phyloP scores from a whole-genome alignment of 2,329 filamentous ascomycete genomes.

The Beauveria sp. region DNA sequence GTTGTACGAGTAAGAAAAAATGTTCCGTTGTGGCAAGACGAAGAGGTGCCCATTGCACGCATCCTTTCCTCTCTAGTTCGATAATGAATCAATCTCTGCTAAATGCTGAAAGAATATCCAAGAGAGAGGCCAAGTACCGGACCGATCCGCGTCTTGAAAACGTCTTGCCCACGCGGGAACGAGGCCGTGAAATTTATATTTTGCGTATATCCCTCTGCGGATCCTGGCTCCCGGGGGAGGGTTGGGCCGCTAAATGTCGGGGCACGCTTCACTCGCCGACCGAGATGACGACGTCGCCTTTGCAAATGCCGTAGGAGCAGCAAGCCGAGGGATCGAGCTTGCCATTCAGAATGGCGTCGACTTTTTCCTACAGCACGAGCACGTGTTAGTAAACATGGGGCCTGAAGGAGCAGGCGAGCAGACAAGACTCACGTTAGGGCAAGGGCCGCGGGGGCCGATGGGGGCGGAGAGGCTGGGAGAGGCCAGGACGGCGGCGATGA shows the following conservation, averaged over 20 bases:
- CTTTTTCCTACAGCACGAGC: constrained; percentile 19
- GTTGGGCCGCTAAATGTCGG: not conserved
- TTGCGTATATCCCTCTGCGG: not conserved
- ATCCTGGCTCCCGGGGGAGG: not conserved
- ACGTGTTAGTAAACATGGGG: not conserved
- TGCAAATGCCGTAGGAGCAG: constrained; percentile 47
- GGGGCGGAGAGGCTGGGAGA: constrained; percentile 13
- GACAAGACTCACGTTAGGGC: constrained; percentile 22
- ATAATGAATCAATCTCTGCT: no score
- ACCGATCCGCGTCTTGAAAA: not conserved
- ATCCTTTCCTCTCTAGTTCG: not conserved
- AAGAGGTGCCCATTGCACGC: not conserved
- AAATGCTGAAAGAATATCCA: no score
- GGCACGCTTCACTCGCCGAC: constrained; percentile 26
- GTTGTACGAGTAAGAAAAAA: not conserved
- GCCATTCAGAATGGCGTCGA: constrained; percentile 39
- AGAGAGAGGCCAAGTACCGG: not conserved
- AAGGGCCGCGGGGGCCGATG: constrained; percentile 26
- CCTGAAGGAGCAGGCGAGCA: not conserved
- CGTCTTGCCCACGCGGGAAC: not conserved
- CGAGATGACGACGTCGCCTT: constrained; percentile 40
- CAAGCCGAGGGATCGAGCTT: constrained; percentile 40
- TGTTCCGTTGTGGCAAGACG: not conserved
- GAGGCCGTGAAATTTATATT: not conserved
- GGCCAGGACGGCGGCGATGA: constrained; percentile 14